These are phyloP conservation scores for Fusarium sp. DNA, from an alignment of 2,329 filamentous ascomycete genomes.

Conservation along the genomic window DNA sequence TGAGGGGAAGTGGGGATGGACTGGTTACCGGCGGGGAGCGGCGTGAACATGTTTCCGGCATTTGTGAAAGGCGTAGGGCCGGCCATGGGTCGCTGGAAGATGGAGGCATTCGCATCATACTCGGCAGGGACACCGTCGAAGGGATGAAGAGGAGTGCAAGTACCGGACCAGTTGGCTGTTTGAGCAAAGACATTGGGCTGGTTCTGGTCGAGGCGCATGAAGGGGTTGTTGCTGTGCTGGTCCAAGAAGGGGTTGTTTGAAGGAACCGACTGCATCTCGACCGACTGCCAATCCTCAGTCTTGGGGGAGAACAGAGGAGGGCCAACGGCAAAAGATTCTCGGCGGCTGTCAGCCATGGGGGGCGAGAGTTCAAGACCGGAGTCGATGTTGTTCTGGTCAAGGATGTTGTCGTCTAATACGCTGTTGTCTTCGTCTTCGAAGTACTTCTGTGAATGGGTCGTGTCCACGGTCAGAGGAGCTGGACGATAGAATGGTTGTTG, in stretches of 20 bases:
- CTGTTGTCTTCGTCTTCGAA: constrained; percentile 72
- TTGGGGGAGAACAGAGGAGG: constrained; percentile 72
- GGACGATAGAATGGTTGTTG: constrained; percentile 62
- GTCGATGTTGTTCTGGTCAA: constrained; percentile 70
- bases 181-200: constrained; percentile 58
- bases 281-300: constrained; percentile 71
- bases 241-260: constrained; percentile 74
- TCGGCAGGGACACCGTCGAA: constrained; percentile 69
- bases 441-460: constrained; percentile 64
- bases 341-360: constrained; percentile 70
- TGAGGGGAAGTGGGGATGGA: constrained; percentile 68
- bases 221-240: constrained; percentile 71
- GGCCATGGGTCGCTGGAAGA: constrained; percentile 67
- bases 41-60: constrained; percentile 66
- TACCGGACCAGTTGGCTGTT: constrained; percentile 71
- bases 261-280: constrained; percentile 73
- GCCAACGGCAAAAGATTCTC: constrained; percentile 72
- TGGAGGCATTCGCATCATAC: constrained; percentile 64
- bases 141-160: constrained; percentile 79
- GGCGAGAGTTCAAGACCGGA: constrained; percentile 74
- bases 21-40: constrained; percentile 59
- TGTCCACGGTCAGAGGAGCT: constrained; percentile 65
- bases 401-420: constrained; percentile 70
- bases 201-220: constrained; percentile 71
- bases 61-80: constrained; percentile 68